Base-by-base conservation (phyloP, 345 rosid species). In the Angophora floribunda region DNA sequence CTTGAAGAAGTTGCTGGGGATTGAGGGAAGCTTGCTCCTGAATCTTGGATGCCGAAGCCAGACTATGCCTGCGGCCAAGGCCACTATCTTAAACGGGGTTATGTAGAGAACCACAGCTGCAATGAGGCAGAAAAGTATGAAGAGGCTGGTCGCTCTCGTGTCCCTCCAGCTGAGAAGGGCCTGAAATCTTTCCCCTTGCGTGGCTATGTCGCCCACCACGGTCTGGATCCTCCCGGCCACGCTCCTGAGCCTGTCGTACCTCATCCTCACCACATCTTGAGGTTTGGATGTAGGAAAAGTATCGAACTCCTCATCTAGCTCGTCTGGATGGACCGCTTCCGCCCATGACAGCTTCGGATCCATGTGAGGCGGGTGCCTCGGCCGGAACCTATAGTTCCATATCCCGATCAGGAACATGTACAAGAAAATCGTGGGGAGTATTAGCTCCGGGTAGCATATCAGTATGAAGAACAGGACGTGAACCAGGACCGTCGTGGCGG, bases 301-400 rank as follows among this genome's bases (percentile, higher is more conserved):
- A 87, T 96, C 99, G 4, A 96, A 97, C 51, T 97, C 98, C 88
- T 96, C 99, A 12, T 96, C 98, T 14, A 97, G 91, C 88, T 97
- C 99, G 85, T 97, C 98, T 0, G 96, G 90, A 41, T 91, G 93
- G 89, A 92, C 98, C 4, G 96, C 99, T 90, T 96, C 99, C 24
- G 99, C 96, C 95, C 98, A 95, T 8, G 99, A 96, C 57, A 96
- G 91, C 91, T 95, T 96, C 17, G 95, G 95, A 70, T 96, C 99
- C 97, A 96, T 96, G 61, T 96, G 97, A 24, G 96, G 91, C 80
- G 98, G 99, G 90, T 94, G 94, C 79, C 98, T 91, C 0, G 96
- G 93, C 50, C 97, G 96, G 89, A 90, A 91, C 85, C 96, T 86
- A 86, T 93, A 97, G 89, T 94, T 97, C 97, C 98, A 95, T 50